Evolutionary conservation across 768 basidiomycete genomes (phyloP), one percentile per base, ranked within the genome.

Genomic region (Serendipita sp.): DNA sequence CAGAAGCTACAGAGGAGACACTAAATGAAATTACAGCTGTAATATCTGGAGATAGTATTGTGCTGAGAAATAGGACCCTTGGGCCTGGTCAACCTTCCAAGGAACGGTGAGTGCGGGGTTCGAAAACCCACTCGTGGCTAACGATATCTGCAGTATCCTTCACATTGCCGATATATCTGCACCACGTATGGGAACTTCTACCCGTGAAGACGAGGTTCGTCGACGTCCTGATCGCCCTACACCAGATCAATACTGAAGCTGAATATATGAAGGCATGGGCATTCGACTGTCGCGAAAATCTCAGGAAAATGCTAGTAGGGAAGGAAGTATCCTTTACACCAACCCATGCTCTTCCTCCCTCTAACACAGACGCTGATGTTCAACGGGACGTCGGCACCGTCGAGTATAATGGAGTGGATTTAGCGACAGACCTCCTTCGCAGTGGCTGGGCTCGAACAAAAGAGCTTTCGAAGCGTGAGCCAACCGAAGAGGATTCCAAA

Each of bases 391-490:
- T 93, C 62, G 91, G 91, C 33, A 79, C 76, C 33, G 88, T 81
- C 16, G 86, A 89, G 66, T 80, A 90, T 43, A 80, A 76, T 53
- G 88, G 86, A 4, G 72, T 83, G 62, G 91, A 94, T 69, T 73
- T 94, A 23, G 77, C 83, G 3, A 78, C 79, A 0, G 88, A 92
- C 71, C 73, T 95, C n/a, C 79, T 98, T 44, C 83, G 80, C 70
- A 82, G 81, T 66, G 96, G 95, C n/a, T 97, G 92, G 92, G 91
- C 83, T 10, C 94, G 89, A 74, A 76, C 92, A 46, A 91, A 96
- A 73, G 95, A 97, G 66, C 74, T 80, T 46, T 65, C 60, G 68
- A 92, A 87, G 73, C 83, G 88, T 18, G 91, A 94, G 45, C 81
- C 84, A 16, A 85, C 86, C 1, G 88, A 91, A 27, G 86, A 91